Base-by-base conservation (phyloP, 2,329 filamentous ascomycete genomes). In the Alternaria viburni region DNA sequence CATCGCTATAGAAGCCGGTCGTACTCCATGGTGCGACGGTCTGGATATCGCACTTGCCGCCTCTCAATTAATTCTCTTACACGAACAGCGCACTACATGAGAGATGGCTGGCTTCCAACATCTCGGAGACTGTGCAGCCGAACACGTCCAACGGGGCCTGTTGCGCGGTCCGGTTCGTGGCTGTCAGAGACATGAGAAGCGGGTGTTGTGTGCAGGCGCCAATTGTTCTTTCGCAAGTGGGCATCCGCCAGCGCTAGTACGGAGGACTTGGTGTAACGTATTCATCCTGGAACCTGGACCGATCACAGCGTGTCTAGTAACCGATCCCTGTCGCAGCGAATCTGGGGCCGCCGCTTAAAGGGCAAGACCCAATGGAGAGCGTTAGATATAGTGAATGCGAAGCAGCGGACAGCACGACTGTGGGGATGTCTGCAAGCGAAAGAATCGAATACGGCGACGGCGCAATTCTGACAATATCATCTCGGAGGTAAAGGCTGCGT, bases 301-400 rank as follows among this genome's bases (percentile, higher is more conserved):
- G 62, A 60, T 61, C 56, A 57, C 51, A 63, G 68, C 46, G 62
- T 60, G 46, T 68, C 66, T 44, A 64, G 55, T 57, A 60, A 63
- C 72, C 70, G 64, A 73, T 70, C 67, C 72, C 65, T 69, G 70
- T 51, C 56, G 51, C 49, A 50, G 61, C 59, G 62, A 61, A 62
- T 62, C 52, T 67, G 61, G 63, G 54, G 58, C 57, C 65, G 68
- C 68, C 67, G 68, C 65, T 69, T 74, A 69, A 70, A 67, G 44
- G 60, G 50, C 45, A n/a, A 52, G 47, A 51, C 56, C 68, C 66
- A 73, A 72, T 70, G 36, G 54, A 28, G 47, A 28, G 46, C 56
- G 13, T 23, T 17, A 28, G 15, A 45, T 47, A 63, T 36, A 64
- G 49, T 59, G 52, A 47, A 62, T 32, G 28, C 57, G 62, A 59